Percentiles rank a stretch among this genome's conserved stretches.
These are phyloP conservation scores for Lodderomyces margitis DNA, from an alignment of 1,139 yeast species.

Conservation along the genomic window DNA sequence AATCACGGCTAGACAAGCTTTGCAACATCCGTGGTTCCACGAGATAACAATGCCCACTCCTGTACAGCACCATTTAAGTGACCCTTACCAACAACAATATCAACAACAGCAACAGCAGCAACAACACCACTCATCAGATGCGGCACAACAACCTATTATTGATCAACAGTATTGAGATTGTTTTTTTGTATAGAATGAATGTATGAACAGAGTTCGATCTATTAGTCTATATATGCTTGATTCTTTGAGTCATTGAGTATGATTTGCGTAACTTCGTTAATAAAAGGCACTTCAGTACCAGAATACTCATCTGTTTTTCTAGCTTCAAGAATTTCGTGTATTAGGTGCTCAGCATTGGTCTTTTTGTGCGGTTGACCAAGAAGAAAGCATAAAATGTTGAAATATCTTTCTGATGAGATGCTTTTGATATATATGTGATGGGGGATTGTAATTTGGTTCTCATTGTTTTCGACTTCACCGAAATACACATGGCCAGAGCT, in stretches of 20 bases:
- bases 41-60: constrained; percentile 58
- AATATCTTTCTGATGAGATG: constrained; percentile 16
- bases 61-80: constrained; percentile 31
- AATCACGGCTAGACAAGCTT: constrained; percentile 86
- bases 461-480: constrained; percentile 3
- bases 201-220: constrained; percentile 4
- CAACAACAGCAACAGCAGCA: constrained; percentile 15
- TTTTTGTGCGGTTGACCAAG: background rate
- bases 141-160: constrained; percentile 16
- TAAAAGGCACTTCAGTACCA: background rate
- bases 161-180: constrained; percentile 15
- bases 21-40: constrained; percentile 94
- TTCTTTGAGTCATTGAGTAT: constrained; percentile 5
- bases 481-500: constrained; percentile 4
- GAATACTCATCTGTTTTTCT: background rate
- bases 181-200: background rate
- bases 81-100: constrained; percentile 37
- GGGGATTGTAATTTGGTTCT: constrained; percentile 9
- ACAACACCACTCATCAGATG: constrained; percentile 8
- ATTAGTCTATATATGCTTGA: background rate
- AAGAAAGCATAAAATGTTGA: constrained; percentile 15
- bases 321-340: background rate
- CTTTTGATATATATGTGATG: constrained; percentile 13
- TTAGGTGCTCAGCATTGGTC: background rate
- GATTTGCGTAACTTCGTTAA: constrained; percentile 1